Percentiles rank a stretch among this genome's conserved stretches.
Evolutionary conservation across 2,329 filamentous ascomycete genomes (phyloP).

Genomic region (Verticillium dahliae): DNA sequence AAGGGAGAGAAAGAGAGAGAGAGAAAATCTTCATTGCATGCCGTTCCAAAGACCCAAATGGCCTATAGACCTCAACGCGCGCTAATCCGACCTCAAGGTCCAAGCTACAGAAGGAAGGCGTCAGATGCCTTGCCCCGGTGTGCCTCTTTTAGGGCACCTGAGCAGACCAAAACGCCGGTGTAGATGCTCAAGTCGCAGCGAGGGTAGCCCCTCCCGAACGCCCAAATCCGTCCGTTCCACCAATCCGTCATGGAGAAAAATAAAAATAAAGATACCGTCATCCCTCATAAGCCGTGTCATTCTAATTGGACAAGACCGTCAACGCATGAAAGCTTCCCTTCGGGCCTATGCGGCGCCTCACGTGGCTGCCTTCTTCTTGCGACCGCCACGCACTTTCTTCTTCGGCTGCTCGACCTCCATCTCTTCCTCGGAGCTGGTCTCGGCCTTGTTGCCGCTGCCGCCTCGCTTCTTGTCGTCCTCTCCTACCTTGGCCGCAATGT

Average conservation of each 20-base stretch:
- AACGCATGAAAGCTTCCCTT: not conserved
- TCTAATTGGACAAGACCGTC: not conserved
- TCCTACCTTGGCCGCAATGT: slow-evolving; percentile 82
- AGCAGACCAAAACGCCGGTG: slow-evolving; percentile 15
- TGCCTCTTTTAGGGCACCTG: not conserved
- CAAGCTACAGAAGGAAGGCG: not conserved
- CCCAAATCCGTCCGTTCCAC: not conserved
- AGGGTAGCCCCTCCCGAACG: not conserved
- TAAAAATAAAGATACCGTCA: not conserved
- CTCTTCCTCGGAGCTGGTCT: slow-evolving; percentile 45
- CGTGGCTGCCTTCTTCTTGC: slow-evolving; percentile 40
- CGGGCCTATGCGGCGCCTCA: not conserved
- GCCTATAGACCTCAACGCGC: not conserved
- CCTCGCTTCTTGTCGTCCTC: slow-evolving; percentile 43
- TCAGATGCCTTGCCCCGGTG: not conserved
- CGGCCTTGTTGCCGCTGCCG: slow-evolving; percentile 33
- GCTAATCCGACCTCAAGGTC: not conserved
- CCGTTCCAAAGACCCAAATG: not conserved
- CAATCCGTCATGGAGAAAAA: not conserved
- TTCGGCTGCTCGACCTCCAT: slow-evolving; percentile 38
- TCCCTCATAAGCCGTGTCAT: not conserved
- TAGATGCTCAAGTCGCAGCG: slow-evolving; percentile 13
- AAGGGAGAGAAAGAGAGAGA: too few species aligned
- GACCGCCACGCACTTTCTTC: slow-evolving; percentile 38
- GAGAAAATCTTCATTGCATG: not conserved